Percentiles rank a stretch among this genome's conserved stretches.
phyloP scores from a whole-genome alignment of 495 filamentous ascomycete species.

The Daldinia grandis region DNA sequence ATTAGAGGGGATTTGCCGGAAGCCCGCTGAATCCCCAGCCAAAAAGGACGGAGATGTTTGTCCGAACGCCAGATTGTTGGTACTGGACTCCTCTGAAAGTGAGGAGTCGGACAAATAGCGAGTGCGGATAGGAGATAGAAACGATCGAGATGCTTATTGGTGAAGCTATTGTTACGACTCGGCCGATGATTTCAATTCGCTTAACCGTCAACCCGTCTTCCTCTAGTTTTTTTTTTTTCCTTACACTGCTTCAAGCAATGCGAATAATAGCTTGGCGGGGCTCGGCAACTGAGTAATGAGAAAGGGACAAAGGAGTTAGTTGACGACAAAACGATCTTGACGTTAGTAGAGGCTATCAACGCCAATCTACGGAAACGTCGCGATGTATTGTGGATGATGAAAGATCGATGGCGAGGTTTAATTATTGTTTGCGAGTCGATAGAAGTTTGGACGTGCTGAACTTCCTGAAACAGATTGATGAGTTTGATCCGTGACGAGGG shows the following conservation, averaged over 20 bases:
- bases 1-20: constrained; percentile 44
- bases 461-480: constrained; percentile 57
- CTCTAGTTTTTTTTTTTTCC: neutral
- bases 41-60: constrained; percentile 38
- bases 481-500: constrained; percentile 48
- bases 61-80: constrained; percentile 46
- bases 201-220: constrained; percentile 20
- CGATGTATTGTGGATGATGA: constrained; percentile 5
- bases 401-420: constrained; percentile 13
- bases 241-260: constrained; percentile 3
- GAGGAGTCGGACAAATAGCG: constrained; percentile 41
- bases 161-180: neutral
- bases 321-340: constrained; percentile 10
- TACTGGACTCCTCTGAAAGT: constrained; percentile 38
- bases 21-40: constrained; percentile 43
- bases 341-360: constrained; percentile 15
- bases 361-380: constrained; percentile 19
- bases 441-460: constrained; percentile 45
- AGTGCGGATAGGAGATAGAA: constrained; percentile 19
- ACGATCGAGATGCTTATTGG: constrained; percentile 21
- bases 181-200: constrained; percentile 8
- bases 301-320: neutral
- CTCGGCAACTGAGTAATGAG: neutral
- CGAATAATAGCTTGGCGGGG: constrained; percentile 15
- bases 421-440: constrained; percentile 27